Base-by-base conservation (phyloP, 148 eudicot species). In the Camellia lanceoleosa region DNA sequence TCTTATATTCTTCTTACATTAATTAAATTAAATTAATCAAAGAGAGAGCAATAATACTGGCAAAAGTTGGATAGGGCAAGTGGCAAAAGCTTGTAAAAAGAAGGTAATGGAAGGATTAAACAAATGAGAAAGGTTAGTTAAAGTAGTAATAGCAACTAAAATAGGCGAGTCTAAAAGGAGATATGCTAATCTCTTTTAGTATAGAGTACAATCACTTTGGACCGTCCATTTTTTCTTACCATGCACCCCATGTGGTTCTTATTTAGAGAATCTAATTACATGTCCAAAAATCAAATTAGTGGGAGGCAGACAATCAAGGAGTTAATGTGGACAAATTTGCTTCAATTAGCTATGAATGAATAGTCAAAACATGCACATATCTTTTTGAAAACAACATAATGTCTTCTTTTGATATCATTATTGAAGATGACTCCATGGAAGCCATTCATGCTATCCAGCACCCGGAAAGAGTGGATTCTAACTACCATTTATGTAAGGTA, bases 21-120 rank as follows among this genome's bases (percentile, higher is more conserved):
- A 30, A 30, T 30, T 30, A 30, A 18, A 52, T 19, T 0, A 14
- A 49, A 68, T 68, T 15, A 16, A 43, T n/a, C 16, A 15, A 51
- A 72, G 59, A 72, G 60, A 19, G 38, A 6, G 18, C 54, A 73
- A 72, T 18, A 9, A 4, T 62, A 58, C 59, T 47, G 5, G 46
- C 44, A 47, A 65, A 49, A 14, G 46, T 14, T 20, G 5, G 47
- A 12, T 14, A 30, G 38, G 23, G 51, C 71, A 77, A 12, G 79
- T 65, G 71, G 69, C 46, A 65, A 13, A 44, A 43, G 56, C 52
- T 76, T 65, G 46, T 65, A 64, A 74, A 77, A 77, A 58, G 80
- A 51, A 52, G 51, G 49, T 7, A 5, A 65, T 52, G 2, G 55
- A 66, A 38, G 71, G 79, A 62, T 76, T 10, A 76, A 62, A 3